Base-by-base conservation (phyloP, 208 protist species). In the Naegleria lovaniensis region DNA sequence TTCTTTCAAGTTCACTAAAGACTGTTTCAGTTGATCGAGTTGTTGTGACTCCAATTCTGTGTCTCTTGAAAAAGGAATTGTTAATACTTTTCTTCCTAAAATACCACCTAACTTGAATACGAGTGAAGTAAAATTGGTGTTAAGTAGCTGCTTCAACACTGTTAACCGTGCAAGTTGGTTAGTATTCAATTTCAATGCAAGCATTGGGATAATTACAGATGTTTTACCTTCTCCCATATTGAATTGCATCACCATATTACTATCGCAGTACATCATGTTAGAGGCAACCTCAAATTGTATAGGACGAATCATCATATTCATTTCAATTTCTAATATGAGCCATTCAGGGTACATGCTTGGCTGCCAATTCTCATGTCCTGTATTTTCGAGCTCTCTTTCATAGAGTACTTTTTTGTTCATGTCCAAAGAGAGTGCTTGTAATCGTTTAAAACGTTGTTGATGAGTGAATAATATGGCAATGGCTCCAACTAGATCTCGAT, bases 181-280 rank as follows among this genome's bases (percentile, higher is more conserved):
- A 43, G 15, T 0, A 29, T 85, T 48, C 11, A 38, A n/a, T 29
- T 33, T 15, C 16, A 48, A 16, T 5, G 36, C 83, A 33, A 85
- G 36, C 40, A 85, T 85, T 39, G 83, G 83, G 41, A 85, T 48
- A 85, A 85, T 43, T 29, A 85, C 83, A 19, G 83, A 85, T 85
- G 83, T 85, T 85, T 85, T 85, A 22, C 83, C 83, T 85, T 85
- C 83, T 43, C 83, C 83, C 83, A 85, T 85, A 48, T 85, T 85
- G 16, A 85, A 85, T 48, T 85, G 83, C 16, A 85, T 22, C 0
- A 48, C 40, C 83, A 85, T 85, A 11, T 85, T 85, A 29, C 0
- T 43, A 48, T 29, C 25, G n/a, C 15, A 38, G 5, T 40, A 25
- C 7, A 85, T 9, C 83, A 85, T 85, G 16, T 85, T 9, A 40